These are phyloP conservation scores for Styphnolobium japonicum DNA, from an alignment of 306 rosid species.

Conservation along the genomic window DNA sequence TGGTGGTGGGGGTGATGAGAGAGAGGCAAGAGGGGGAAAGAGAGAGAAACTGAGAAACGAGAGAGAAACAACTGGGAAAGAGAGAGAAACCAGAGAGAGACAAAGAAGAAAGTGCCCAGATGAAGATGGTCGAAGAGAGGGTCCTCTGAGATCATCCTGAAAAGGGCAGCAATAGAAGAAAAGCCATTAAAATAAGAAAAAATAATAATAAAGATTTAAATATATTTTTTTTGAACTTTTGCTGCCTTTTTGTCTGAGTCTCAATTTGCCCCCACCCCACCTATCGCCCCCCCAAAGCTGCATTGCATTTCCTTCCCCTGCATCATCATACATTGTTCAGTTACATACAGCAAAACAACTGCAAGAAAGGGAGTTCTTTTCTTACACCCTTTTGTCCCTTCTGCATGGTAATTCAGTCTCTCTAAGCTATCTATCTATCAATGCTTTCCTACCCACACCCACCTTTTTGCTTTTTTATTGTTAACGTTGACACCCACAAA, in stretches of 20 bases:
- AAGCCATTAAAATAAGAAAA: not conserved
- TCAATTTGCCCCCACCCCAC: conserved; percentile 42
- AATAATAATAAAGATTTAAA: not conserved
- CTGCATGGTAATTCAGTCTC: conserved; percentile 51
- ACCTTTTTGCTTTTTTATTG: conserved; percentile 6
- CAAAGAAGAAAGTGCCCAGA: conserved; percentile 22
- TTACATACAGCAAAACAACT: not conserved
- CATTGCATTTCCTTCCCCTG: conserved; percentile 3
- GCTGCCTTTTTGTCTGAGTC: conserved; percentile 71
- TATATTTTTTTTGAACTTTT: conserved; percentile 42
- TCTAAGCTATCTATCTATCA: too few relatives aligned
- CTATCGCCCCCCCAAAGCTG: conserved; percentile 15
- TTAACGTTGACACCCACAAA: not conserved
- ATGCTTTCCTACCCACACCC: not conserved
- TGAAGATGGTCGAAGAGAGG: conserved; percentile 79
- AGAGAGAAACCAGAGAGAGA: conserved; percentile 18
- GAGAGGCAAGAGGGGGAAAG: conserved; percentile 32
- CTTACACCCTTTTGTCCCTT: conserved; percentile 30
- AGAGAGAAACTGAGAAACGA: conserved; percentile 21
- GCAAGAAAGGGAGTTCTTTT: conserved; percentile 26
- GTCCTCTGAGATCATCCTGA: conserved; percentile 85
- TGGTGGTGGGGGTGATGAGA: conserved; percentile 57
- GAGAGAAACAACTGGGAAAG: conserved; percentile 20
- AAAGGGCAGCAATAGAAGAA: conserved; percentile 64
- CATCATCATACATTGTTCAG: conserved; percentile 8